A percentile compares a stretch with the other conserved stretches of the same genome.
These are phyloP conservation scores for Striga hermonthica DNA, from an alignment of 305 asterid genomes.

Conservation along the genomic window DNA sequence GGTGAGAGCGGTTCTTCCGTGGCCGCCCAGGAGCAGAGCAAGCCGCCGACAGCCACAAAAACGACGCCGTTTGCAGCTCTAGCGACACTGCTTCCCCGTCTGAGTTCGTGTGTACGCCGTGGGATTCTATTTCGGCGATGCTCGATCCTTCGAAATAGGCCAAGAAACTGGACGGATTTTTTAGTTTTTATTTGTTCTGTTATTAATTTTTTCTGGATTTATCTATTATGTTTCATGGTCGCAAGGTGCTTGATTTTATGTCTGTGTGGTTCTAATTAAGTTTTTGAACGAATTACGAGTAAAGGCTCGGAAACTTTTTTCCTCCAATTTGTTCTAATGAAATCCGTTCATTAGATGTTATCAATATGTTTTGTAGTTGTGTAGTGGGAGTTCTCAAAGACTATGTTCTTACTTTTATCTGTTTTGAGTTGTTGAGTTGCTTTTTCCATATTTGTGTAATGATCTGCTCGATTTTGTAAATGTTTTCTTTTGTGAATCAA, in stretches of 20 bases:
- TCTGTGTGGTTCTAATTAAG: constrained; percentile 5
- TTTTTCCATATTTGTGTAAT: constrained; percentile 3
- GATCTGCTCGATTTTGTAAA: constrained; percentile 22
- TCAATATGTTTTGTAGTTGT: too few species aligned
- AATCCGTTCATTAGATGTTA: too few species aligned
- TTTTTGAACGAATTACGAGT: constrained; percentile 13
- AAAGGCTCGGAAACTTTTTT: neutral
- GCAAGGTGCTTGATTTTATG: constrained; percentile 25
- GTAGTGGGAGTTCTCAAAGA: too few species aligned
- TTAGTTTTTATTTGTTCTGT: neutral
- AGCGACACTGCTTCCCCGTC: constrained; percentile 34
- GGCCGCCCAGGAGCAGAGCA: constrained; percentile 36
- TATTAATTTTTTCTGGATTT: neutral
- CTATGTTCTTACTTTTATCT: neutral
- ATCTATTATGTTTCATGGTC: neutral
- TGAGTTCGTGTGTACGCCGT: constrained; percentile 85
- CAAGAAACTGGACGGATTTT: constrained; percentile 53
- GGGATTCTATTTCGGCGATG: constrained; percentile 97
- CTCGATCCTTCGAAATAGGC: constrained; percentile 97
- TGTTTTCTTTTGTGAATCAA: constrained; percentile 2
- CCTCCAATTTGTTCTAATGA: neutral
- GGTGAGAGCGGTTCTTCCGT: constrained; percentile 38
- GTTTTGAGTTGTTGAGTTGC: neutral
- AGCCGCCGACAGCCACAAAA: constrained; percentile 34
- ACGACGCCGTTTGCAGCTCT: constrained; percentile 36